Conservation (phyloP, 2,329 filamentous ascomycete genomes). For the Xylariaceae sp. region DNA sequence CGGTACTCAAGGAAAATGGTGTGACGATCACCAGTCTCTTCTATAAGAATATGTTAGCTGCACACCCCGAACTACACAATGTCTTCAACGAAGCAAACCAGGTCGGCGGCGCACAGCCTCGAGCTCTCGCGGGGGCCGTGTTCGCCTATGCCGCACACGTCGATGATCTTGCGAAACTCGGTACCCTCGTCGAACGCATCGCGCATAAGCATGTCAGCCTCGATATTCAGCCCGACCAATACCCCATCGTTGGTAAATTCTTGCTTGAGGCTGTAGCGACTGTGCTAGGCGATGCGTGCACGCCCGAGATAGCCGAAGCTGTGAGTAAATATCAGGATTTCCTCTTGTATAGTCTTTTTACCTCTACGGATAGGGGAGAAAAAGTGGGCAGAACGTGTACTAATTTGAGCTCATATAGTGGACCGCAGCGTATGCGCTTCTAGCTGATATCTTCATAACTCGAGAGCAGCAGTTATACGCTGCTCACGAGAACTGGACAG, state of each 20-base stretch:
- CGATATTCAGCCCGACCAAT: constrained; percentile 72
- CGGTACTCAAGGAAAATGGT: constrained; percentile 73
- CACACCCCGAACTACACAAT: constrained; percentile 69
- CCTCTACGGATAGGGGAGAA: neutral
- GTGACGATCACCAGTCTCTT: constrained; percentile 72
- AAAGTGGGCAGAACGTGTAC: neutral
- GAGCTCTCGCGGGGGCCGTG: constrained; percentile 72
- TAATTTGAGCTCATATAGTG: constrained; percentile 49
- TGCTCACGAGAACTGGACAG: constrained; percentile 48
- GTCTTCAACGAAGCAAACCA: constrained; percentile 76
- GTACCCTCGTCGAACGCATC: constrained; percentile 67
- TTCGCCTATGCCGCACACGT: constrained; percentile 76
- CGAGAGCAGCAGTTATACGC: constrained; percentile 69
- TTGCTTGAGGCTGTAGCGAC: constrained; percentile 70
- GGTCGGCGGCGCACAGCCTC: constrained; percentile 68
- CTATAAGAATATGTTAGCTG: constrained; percentile 70
- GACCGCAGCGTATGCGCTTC: constrained; percentile 72
- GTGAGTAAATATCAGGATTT: constrained; percentile 13
- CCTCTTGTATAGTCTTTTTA: no score
- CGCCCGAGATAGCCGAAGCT: constrained; percentile 68
- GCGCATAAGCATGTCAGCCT: constrained; percentile 78
- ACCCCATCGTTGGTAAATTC: constrained; percentile 71
- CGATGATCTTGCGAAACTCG: constrained; percentile 68
- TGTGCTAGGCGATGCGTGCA: constrained; percentile 71
- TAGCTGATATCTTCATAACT: constrained; percentile 73